Percentiles rank a stretch among this genome's conserved stretches.
Evolutionary conservation across 1,139 yeast species (phyloP).

Genomic region (Spathaspora sp.): DNA sequence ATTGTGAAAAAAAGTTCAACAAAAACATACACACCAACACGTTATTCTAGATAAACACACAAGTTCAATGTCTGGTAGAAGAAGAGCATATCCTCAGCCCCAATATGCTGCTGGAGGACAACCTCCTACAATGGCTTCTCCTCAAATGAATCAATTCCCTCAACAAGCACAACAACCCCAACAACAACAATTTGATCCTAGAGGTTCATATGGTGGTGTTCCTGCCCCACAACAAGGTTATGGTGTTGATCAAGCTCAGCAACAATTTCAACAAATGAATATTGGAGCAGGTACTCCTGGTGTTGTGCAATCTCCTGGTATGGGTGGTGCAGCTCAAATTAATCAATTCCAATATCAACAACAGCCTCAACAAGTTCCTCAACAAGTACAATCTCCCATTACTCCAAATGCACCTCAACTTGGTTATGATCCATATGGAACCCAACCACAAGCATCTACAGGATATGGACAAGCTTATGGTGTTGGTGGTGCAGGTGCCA

Average conservation of each 20-base stretch:
- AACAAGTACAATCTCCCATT: conserved; percentile 10
- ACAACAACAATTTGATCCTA: conserved; percentile 5
- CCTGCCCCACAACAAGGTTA: conserved; percentile 13
- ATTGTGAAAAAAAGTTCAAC: not conserved
- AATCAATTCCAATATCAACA: conserved; percentile 6
- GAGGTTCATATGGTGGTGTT: not conserved
- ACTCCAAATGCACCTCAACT: conserved; percentile 13
- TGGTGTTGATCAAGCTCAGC: conserved; percentile 38
- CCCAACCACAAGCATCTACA: conserved; percentile 7
- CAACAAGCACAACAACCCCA: conserved; percentile 8
- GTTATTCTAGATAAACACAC: too few relatives aligned
- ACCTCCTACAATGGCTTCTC: conserved; percentile 9
- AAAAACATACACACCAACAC: not conserved
- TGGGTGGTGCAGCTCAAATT: not conserved
- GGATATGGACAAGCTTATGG: conserved; percentile 15
- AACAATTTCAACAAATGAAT: conserved; percentile 41
- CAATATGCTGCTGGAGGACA: conserved; percentile 49
- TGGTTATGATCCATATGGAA: conserved; percentile 15
- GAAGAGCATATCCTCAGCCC: conserved; percentile 68
- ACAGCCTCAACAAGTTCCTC: conserved; percentile 1
- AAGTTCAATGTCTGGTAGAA: conserved; percentile 34
- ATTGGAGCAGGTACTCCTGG: conserved; percentile 17
- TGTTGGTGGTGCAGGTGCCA: conserved; percentile 9
- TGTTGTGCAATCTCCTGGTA: conserved; percentile 4
- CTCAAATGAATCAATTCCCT: conserved; percentile 14